Conservation (phyloP, 2,329 filamentous ascomycete species). For the Cadophora sp. region DNA sequence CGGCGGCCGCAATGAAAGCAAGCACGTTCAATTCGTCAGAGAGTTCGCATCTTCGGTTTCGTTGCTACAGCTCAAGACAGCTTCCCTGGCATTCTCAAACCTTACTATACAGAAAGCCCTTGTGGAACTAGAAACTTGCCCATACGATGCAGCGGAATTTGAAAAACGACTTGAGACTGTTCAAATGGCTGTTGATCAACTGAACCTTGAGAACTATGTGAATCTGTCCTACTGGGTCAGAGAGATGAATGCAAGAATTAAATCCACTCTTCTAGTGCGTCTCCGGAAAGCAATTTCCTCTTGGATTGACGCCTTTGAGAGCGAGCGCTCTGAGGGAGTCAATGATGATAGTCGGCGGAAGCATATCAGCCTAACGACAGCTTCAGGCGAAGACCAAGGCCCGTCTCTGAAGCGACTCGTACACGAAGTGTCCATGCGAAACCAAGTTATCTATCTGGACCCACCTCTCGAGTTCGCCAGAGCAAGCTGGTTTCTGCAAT, state of each 20-base stretch:
- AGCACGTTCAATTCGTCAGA: slow-evolving; percentile 95
- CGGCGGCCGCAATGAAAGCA: slow-evolving; percentile 75
- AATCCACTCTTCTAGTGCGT: slow-evolving; percentile 78
- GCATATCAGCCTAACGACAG: slow-evolving; percentile 52
- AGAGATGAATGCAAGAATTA: slow-evolving; percentile 85
- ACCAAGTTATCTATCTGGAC: slow-evolving; percentile 96
- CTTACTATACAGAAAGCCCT: slow-evolving; percentile 82
- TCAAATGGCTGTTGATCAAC: slow-evolving; percentile 91
- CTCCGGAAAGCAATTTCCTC: slow-evolving; percentile 82
- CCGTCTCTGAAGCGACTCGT: slow-evolving; percentile 77
- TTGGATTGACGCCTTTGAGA: slow-evolving; percentile 88
- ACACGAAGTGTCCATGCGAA: slow-evolving; percentile 96
- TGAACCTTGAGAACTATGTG: slow-evolving; percentile 95
- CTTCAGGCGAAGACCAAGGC: slow-evolving; percentile 54
- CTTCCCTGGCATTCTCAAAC: slow-evolving; percentile 79
- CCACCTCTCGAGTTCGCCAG: slow-evolving; percentile 91
- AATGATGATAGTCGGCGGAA: slow-evolving; percentile 60
- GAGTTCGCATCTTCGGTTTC: slow-evolving; percentile 90
- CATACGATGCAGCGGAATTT: slow-evolving; percentile 83
- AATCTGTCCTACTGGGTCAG: slow-evolving; percentile 92
- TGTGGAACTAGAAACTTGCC: slow-evolving; percentile 81
- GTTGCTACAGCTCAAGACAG: slow-evolving; percentile 85
- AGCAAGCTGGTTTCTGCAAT: slow-evolving; percentile 90
- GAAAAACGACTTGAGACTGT: slow-evolving; percentile 82
- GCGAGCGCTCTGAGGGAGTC: slow-evolving; percentile 52